A percentile compares a stretch with the other conserved stretches of the same genome.
Evolutionary conservation across 257 asterid species (phyloP).

Genomic region (Solanum infundibuliforme): DNA sequence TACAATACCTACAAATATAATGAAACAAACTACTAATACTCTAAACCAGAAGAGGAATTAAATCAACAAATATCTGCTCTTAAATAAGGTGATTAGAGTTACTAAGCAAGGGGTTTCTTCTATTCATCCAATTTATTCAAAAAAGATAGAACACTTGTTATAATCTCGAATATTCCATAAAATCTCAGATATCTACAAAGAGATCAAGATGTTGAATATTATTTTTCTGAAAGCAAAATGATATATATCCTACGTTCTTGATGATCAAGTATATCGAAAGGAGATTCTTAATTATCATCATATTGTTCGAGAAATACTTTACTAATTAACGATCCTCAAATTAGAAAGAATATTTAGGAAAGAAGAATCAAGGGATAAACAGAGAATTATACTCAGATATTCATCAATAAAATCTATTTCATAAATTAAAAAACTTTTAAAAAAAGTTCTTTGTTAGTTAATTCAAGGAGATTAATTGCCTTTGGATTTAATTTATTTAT

Average conservation of each 20-base stretch:
- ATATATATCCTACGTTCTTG: background rate
- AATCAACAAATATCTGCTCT: no score
- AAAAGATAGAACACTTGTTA: background rate
- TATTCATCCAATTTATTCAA: no score
- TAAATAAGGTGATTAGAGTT: no score
- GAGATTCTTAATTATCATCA: background rate
- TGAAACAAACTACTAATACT: no score
- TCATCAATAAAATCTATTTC: background rate
- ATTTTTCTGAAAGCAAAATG: background rate
- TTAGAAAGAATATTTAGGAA: no score
- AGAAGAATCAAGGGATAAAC: background rate
- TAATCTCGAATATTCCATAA: no score
- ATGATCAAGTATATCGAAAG: background rate
- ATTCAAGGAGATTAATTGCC: background rate
- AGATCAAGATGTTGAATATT: no score
- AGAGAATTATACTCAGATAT: background rate
- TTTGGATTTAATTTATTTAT: background rate
- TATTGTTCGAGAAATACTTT: background rate
- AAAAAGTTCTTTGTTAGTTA: background rate
- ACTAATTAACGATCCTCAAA: no score
- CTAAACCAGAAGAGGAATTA: no score
- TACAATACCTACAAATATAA: no score
- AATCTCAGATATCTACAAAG: no score
- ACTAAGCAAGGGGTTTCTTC: no score
- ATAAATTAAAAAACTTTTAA: fast-evolving